Conservation (phyloP, 257 asterid genomes). For the Lycium ferocissimum region DNA sequence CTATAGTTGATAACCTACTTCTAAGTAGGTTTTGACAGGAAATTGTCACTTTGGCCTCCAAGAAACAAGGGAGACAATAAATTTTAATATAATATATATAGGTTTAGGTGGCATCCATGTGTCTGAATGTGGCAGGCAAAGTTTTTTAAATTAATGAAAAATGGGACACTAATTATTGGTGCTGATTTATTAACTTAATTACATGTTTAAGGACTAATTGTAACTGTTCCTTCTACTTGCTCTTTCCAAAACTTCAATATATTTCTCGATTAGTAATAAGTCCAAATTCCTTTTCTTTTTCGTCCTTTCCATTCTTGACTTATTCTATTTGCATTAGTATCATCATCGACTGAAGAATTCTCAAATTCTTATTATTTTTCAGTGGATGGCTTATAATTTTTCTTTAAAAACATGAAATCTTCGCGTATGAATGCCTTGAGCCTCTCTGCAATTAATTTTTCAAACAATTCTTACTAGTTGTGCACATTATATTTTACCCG, state of each 20-base stretch:
- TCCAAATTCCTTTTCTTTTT: background rate
- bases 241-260: background rate
- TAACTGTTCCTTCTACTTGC: background rate
- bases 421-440: no score
- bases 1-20: conserved; percentile 21
- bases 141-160: background rate
- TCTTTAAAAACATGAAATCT: no score
- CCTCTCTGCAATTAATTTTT: no score
- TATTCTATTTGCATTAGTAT: background rate
- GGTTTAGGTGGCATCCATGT: conserved; percentile 26
- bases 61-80: background rate
- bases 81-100: background rate
- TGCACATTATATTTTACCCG: no score
- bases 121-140: conserved; percentile 25
- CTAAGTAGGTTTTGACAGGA: conserved; percentile 26
- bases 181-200: background rate
- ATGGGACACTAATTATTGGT: conserved; percentile 16
- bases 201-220: background rate
- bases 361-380: no score
- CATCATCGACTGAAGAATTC: no score
- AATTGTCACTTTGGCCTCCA: background rate
- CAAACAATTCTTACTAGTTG: no score
- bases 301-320: background rate
- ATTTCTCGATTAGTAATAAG: background rate
- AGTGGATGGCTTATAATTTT: no score